Percentiles rank a stretch among this genome's conserved stretches.
Evolutionary conservation across 805 yeast genomes (phyloP).

Genomic region (Kodamaea restingae): DNA sequence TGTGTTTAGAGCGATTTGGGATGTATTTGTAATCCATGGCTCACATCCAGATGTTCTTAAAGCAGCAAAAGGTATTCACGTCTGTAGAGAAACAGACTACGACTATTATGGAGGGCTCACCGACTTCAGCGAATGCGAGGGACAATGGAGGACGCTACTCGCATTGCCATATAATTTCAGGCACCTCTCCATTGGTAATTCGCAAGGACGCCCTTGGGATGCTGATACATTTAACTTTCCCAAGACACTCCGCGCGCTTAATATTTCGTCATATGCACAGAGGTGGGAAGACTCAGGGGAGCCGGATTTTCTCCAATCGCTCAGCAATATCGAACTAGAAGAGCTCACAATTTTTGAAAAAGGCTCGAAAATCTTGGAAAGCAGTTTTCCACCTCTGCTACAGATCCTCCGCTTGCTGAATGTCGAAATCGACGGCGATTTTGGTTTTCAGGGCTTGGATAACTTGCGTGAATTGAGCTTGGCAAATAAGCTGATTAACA

Average conservation of each 20-base stretch:
- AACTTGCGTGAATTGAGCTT: not conserved
- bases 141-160: not conserved
- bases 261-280: not conserved
- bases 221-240: not conserved
- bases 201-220: not conserved
- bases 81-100: not conserved
- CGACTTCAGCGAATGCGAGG: not conserved
- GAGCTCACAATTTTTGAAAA: not conserved
- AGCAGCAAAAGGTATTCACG: not conserved
- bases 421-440: not conserved
- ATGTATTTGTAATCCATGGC: not conserved
- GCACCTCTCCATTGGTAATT: not conserved
- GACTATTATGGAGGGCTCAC: not conserved
- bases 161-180: not conserved
- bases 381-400: not conserved
- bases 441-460: not conserved
- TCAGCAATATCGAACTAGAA: not conserved
- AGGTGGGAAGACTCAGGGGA: not conserved
- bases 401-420: too few relatives aligned
- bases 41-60: not conserved
- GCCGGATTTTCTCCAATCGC: not conserved
- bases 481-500: too few relatives aligned
- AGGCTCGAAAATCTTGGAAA: not conserved
- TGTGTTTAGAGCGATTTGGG: not conserved
- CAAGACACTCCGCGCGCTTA: not conserved